Evolutionary conservation across 192 early-diverging fungal species (phyloP), one percentile per base, ranked within the genome.

Genomic region (Coemansia sp.): DNA sequence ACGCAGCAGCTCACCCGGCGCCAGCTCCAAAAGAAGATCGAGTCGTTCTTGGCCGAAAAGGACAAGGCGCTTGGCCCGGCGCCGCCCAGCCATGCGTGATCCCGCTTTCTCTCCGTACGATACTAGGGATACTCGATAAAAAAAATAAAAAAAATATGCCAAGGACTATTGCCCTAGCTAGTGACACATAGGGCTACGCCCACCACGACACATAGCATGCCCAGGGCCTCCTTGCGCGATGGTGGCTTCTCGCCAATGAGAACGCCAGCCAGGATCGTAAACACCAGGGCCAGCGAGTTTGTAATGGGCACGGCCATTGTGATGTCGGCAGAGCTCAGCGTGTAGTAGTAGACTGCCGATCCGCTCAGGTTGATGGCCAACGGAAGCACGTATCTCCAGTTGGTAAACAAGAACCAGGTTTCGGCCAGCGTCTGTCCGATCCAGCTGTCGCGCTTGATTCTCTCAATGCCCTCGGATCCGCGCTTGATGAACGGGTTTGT

Each of bases 401-500:
- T 81, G 7, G 88, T 93, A 25, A 87, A 69, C 26, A 96, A 69
- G 51, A 80, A 96, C 55, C 69, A 76, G 2, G 76, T 62, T 55
- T 92, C 90, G 25, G 81, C 82, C 0, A 70, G 32, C 1, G 67
- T 69, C 41, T 84, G 84, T 5, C 55, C 42, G 21, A 76, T 51
- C 87, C 85, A 84, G 7, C 34, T 73, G 40, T 53, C 28, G 19
- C 65, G 66, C 46, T 82, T 80, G 32, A 96, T 77, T 7, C 57
- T 41, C 31, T 92, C 88, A n/a, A 98, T 63, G 8, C 90, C 94
- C 22, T 51, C 52, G 39, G 83, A 88, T 10, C 91, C 95, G 17
- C 74, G 68, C 67, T 94, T 94, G 53, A 98, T 91, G 55, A 98
- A 92, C 2, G 93, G 93, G 54, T 98, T 98, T 6, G 95, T 96